Evolutionary conservation across 345 rosid genomes (phyloP).

Genomic region (Heritiera littoralis): DNA sequence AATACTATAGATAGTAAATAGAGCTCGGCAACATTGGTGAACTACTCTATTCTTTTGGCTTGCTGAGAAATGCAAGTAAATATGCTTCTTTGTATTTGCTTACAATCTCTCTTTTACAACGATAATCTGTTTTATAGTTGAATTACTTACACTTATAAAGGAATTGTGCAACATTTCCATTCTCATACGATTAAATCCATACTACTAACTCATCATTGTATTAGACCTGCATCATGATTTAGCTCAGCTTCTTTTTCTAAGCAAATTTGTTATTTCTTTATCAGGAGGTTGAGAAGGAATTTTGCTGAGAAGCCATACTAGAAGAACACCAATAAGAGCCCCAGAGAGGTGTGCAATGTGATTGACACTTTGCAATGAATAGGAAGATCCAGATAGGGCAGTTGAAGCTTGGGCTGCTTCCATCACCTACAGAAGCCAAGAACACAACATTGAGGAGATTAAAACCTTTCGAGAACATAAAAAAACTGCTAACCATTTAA

Average conservation of each 20-base stretch:
- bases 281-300: conserved; percentile 57
- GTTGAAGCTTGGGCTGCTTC: conserved; percentile 95
- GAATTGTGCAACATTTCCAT: neutral
- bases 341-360: conserved; percentile 95
- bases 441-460: neutral
- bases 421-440: conserved; percentile 59
- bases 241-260: conserved; percentile 28
- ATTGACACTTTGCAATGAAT: conserved; percentile 70
- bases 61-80: conserved; percentile 10
- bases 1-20: conserved; percentile 1
- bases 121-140: neutral
- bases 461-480: neutral
- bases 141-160: neutral
- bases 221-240: neutral
- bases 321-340: conserved; percentile 76
- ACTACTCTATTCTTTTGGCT: neutral
- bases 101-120: neutral
- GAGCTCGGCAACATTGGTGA: neutral
- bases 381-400: conserved; percentile 55
- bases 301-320: conserved; percentile 82
- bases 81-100: neutral
- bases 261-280: conserved; percentile 27
- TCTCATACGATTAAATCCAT: neutral
- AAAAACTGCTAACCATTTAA: neutral
- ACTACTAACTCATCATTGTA: neutral